A percentile compares a stretch with the other conserved stretches of the same genome.
phyloP scores from a whole-genome alignment of 164 flowering plant genomes.

The Magnolia officinalis region DNA sequence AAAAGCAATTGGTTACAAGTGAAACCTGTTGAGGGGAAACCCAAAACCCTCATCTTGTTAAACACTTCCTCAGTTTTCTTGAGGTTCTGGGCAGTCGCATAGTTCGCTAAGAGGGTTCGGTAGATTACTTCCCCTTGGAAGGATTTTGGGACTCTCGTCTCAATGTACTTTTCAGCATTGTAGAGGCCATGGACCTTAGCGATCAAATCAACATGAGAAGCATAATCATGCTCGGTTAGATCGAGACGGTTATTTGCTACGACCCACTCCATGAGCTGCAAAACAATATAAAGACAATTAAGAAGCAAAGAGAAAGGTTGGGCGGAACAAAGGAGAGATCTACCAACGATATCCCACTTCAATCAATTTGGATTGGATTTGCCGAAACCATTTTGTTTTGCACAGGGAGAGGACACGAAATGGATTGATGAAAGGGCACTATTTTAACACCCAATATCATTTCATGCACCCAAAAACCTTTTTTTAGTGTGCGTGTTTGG shows the following conservation, averaged over 20 bases:
- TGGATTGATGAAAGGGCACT: too few species aligned
- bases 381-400: too few species aligned
- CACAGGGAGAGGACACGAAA: too few species aligned
- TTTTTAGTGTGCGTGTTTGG: too few species aligned
- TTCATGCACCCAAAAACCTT: too few species aligned
- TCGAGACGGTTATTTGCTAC: constrained; percentile 41
- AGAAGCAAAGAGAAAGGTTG: not conserved
- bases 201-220: constrained; percentile 67
- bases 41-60: constrained; percentile 73
- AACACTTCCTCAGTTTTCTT: constrained; percentile 71
- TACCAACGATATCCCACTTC: too few species aligned
- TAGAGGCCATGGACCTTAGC: constrained; percentile 57
- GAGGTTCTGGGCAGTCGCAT: constrained; percentile 28
- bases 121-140: constrained; percentile 62
- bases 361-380: too few species aligned
- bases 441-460: too few species aligned
- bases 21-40: constrained; percentile 52
- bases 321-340: not conserved
- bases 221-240: constrained; percentile 69
- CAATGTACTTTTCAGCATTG: constrained; percentile 60
- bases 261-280: constrained; percentile 83
- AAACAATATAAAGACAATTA: constrained; percentile 7
- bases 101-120: constrained; percentile 67
- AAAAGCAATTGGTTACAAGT: constrained; percentile 75
- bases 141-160: constrained; percentile 48